A percentile compares a stretch with the other conserved stretches of the same genome.
phyloP scores from a whole-genome alignment of 345 rosid genomes.

The Fremontodendron californicum region DNA sequence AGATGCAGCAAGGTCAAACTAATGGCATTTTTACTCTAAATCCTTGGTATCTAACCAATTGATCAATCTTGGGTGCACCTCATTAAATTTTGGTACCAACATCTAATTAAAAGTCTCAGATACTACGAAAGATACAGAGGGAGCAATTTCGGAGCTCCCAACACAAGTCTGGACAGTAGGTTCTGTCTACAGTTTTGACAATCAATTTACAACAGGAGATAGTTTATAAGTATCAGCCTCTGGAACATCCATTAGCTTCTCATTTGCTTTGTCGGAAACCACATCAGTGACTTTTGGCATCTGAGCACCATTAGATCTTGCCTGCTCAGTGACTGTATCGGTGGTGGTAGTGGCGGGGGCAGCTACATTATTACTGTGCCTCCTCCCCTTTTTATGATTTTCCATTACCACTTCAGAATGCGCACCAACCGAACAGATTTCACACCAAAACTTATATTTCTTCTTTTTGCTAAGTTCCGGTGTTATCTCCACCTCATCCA shows the following conservation, averaged over 20 bases:
- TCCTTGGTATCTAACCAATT: background rate
- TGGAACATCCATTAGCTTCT: slow-evolving; percentile 1
- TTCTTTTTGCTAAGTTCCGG: slow-evolving; percentile 9
- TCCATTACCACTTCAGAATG: slow-evolving; percentile 33
- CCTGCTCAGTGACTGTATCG: background rate
- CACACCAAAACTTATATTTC: slow-evolving; percentile 47
- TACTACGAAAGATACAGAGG: background rate
- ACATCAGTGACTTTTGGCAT: background rate
- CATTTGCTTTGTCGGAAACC: background rate
- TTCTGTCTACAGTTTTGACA: background rate
- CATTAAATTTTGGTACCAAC: background rate
- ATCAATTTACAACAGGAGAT: background rate
- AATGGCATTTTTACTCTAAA: background rate
- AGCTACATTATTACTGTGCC: slow-evolving; percentile 30
- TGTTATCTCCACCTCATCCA: slow-evolving; percentile 11
- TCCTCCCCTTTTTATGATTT: slow-evolving; percentile 50
- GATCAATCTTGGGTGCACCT: background rate
- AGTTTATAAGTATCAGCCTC: background rate
- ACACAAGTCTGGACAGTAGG: background rate
- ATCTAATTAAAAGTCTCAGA: background rate
- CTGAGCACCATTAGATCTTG: background rate
- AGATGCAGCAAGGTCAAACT: background rate
- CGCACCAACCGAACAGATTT: slow-evolving; percentile 37
- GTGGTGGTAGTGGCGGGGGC: background rate
- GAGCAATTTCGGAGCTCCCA: background rate